A percentile compares a stretch with the other conserved stretches of the same genome.
Conservation (phyloP, 1,139 yeast genomes). For the Debaryomyces singareniensis region DNA sequence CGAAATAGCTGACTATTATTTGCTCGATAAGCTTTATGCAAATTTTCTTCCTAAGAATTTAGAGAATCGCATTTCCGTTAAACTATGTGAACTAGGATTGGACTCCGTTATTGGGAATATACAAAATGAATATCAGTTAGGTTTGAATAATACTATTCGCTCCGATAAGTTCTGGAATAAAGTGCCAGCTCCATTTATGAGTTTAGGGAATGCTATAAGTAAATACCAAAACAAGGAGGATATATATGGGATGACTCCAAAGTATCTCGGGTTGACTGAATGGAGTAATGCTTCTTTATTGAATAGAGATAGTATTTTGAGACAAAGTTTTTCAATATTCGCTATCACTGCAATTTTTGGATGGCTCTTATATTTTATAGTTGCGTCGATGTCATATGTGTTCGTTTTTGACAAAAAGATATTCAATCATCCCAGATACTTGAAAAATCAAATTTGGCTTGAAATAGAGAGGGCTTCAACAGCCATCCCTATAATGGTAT, state of each 20-base stretch:
- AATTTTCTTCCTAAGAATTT: constrained; percentile 23
- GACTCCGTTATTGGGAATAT: neutral
- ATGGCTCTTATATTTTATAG: constrained; percentile 67
- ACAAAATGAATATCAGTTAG: constrained; percentile 1
- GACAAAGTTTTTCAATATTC: constrained; percentile 67
- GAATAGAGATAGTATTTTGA: constrained; percentile 61
- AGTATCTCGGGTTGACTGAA: constrained; percentile 36
- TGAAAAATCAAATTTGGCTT: constrained; percentile 83
- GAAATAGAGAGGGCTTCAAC: constrained; percentile 74
- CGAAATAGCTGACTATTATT: constrained; percentile 66
- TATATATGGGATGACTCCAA: constrained; percentile 32
- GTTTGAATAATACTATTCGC: constrained; percentile 9
- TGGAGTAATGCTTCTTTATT: constrained; percentile 58
- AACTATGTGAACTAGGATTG: constrained; percentile 3
- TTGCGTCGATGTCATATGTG: constrained; percentile 68
- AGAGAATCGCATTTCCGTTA: constrained; percentile 17
- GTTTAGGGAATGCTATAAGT: constrained; percentile 13
- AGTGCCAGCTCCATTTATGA: constrained; percentile 12
- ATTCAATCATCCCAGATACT: constrained; percentile 91
- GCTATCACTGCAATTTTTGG: constrained; percentile 79
- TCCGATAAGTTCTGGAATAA: constrained; percentile 1
- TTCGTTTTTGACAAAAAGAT: constrained; percentile 81
- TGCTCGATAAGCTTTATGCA: constrained; percentile 72
- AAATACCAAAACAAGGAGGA: constrained; percentile 28
- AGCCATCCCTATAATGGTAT: constrained; percentile 86